Percentiles rank a stretch among this genome's conserved stretches.
phyloP scores from a whole-genome alignment of 2,329 filamentous ascomycete genomes.

The Diaporthe vexans region DNA sequence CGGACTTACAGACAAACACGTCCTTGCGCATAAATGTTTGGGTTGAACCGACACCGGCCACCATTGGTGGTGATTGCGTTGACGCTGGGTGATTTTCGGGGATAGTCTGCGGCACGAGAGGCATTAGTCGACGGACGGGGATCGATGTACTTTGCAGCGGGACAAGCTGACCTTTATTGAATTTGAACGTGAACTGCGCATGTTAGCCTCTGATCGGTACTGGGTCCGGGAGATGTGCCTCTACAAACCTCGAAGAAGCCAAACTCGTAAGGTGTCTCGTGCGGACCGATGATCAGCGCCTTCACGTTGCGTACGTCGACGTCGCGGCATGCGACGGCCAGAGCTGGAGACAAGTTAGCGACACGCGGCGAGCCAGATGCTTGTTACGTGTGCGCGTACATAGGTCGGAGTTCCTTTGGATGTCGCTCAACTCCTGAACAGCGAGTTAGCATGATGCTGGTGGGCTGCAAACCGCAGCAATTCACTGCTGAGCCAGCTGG shows the following conservation, averaged over 20 bases:
- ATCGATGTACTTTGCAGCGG: not conserved
- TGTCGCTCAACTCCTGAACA: conserved; percentile 83
- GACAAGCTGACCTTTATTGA: conserved; percentile 74
- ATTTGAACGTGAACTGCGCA: conserved; percentile 80
- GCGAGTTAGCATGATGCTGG: conserved; percentile 33
- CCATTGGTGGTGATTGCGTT: conserved; percentile 86
- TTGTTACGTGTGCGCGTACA: conserved; percentile 67
- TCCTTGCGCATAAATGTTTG: conserved; percentile 92
- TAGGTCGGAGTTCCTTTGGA: conserved; percentile 86
- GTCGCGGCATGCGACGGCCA: conserved; percentile 90
- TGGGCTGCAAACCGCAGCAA: conserved; percentile 24
- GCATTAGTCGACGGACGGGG: conserved; percentile 16
- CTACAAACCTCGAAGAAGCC: conserved; percentile 90
- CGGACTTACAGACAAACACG: conserved; percentile 88
- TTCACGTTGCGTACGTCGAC: conserved; percentile 89
- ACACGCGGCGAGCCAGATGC: conserved; percentile 34
- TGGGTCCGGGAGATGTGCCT: not conserved
- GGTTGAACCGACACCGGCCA: conserved; percentile 93
- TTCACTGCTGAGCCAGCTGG: conserved; percentile 30
- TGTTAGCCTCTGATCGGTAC: conserved; percentile 47
- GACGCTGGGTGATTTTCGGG: conserved; percentile 73
- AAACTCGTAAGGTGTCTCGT: conserved; percentile 96
- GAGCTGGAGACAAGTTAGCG: conserved; percentile 64
- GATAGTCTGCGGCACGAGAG: conserved; percentile 78
- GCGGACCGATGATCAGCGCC: conserved; percentile 91